Evolutionary conservation across 2,329 filamentous ascomycete genomes (phyloP).

Genomic region (Fusarium continuum): DNA sequence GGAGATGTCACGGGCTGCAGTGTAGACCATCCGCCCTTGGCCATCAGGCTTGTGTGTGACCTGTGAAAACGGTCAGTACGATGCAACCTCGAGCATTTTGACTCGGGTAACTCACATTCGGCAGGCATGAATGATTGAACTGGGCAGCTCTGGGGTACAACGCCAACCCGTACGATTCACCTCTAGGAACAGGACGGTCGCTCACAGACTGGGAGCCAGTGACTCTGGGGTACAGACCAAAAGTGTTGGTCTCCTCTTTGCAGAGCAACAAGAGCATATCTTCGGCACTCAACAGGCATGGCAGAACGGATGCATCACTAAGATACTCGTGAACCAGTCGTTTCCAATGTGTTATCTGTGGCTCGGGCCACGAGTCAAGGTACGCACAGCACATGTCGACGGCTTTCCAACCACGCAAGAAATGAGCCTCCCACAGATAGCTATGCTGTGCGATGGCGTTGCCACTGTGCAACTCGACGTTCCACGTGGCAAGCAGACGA

Average conservation of each 20-base stretch:
- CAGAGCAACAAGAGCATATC: slow-evolving; percentile 41
- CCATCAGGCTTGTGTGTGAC: slow-evolving; percentile 40
- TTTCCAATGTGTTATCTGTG: slow-evolving; percentile 41
- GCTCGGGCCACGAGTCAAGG: slow-evolving; percentile 44
- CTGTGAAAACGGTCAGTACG: slow-evolving; percentile 14
- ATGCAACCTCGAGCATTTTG: fast-evolving
- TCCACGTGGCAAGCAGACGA: slow-evolving; percentile 41
- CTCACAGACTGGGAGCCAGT: slow-evolving; percentile 36
- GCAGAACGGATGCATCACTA: slow-evolving; percentile 27
- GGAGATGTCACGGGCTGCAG: slow-evolving; percentile 37
- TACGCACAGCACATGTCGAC: slow-evolving; percentile 42
- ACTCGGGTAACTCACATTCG: slow-evolving; percentile 39
- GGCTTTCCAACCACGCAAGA: slow-evolving; percentile 40
- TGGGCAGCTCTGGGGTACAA: slow-evolving; percentile 43
- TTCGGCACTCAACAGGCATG: slow-evolving; percentile 14
- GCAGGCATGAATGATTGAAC: slow-evolving; percentile 45
- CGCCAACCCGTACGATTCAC: slow-evolving; percentile 40
- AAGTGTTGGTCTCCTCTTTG: slow-evolving; percentile 46
- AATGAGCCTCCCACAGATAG: slow-evolving; percentile 25
- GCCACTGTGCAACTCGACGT: slow-evolving; percentile 26
- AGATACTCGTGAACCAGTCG: slow-evolving; percentile 38
- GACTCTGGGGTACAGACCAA: slow-evolving; percentile 39
- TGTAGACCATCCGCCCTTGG: slow-evolving; percentile 41
- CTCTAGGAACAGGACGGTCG: slow-evolving; percentile 21
- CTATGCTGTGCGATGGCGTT: neutral